Evolutionary conservation across 2,329 filamentous ascomycete genomes (phyloP), one percentile per base, ranked within the genome.

Genomic region (Neonectria ditissima): DNA sequence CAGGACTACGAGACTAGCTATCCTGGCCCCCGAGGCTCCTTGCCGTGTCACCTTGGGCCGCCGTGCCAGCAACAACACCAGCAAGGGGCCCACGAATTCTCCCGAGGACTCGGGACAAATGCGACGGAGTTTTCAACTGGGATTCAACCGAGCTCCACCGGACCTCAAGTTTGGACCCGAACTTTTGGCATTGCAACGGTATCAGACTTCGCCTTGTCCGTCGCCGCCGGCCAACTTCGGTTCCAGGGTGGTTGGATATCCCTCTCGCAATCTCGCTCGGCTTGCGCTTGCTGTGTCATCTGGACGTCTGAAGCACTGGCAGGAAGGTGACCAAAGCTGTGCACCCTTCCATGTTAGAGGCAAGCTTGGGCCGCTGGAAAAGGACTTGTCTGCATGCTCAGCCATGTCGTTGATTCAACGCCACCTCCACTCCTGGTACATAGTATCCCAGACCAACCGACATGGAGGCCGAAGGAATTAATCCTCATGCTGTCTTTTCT

Each of bases 101-200:
- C 53, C 59, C 59, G 34, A 55, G 34, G 20, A 34, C 37, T 62
- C 39, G 59, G 59, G 59, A 53, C 48, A 22, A 18, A 44, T 24
- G 10, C 53, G 52, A 39, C 37, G 34, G 47, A 32, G 47, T 14
- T n/a, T 32, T 30, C 14, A 30, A 28, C 47, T 50, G n/a, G 44
- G 26, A 30, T 32, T 32, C 26, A 32, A 26, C 28, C 30, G 28
- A 16, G n/a, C 22, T 14, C 28, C 26, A 50, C 26, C 52, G 47
- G 53, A 8, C 28, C 20, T n/a, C 28, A 56, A 37, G 52, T 45
- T 30, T 62, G 26, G 34, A 16, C 41, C 53, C 45, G 52, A 44
- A 47, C 41, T 32, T 30, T 44, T 44, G 24, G 32, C 41, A 32
- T 50, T 50, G 44, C 32, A 28, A 34, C 28, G 16, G 43, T 55